Conservation (phyloP, 805 yeast genomes). For the Wickerhamomyces rabaulensis region DNA sequence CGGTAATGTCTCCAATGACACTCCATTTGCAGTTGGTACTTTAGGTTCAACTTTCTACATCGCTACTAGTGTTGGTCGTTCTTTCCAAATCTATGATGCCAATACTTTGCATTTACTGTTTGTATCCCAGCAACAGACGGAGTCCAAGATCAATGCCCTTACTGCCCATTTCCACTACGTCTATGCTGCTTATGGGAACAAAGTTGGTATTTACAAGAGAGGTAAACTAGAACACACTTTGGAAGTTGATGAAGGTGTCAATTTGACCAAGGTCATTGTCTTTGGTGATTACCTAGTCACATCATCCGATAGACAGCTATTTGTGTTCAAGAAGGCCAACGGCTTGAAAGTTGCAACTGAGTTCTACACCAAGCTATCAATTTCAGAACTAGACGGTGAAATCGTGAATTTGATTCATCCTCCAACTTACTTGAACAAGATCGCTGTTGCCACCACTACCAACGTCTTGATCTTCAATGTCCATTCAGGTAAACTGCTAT, state of each 20-base stretch:
- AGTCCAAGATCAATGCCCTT: conserved; percentile 61
- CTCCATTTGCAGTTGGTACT: conserved; percentile 84
- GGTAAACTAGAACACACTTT: conserved; percentile 54
- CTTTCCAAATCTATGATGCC: conserved; percentile 92
- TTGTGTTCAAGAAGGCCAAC: conserved; percentile 48
- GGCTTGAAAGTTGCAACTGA: conserved; percentile 48
- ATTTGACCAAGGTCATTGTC: conserved; percentile 45
- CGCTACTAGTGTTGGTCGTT: conserved; percentile 83
- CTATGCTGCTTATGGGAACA: conserved; percentile 67
- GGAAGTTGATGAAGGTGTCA: conserved; percentile 29
- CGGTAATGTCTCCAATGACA: conserved; percentile 84
- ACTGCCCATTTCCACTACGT: conserved; percentile 82
- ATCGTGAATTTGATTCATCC: conserved; percentile 72
- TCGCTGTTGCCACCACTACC: conserved; percentile 73
- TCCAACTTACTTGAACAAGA: conserved; percentile 87
- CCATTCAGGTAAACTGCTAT: conserved; percentile 69
- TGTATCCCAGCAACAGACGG: conserved; percentile 77
- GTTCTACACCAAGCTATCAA: conserved; percentile 56
- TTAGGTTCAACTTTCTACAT: conserved; percentile 84
- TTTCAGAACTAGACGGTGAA: conserved; percentile 62
- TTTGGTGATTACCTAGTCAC: conserved; percentile 81
- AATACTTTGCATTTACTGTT: conserved; percentile 78
- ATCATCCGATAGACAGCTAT: conserved; percentile 41
- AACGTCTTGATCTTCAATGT: conserved; percentile 63
- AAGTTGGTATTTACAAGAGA: conserved; percentile 75